A percentile compares a stretch with the other conserved stretches of the same genome.
Conservation (phyloP, 176 grass and related monocot species). For the Triticum timopheevii region DNA sequence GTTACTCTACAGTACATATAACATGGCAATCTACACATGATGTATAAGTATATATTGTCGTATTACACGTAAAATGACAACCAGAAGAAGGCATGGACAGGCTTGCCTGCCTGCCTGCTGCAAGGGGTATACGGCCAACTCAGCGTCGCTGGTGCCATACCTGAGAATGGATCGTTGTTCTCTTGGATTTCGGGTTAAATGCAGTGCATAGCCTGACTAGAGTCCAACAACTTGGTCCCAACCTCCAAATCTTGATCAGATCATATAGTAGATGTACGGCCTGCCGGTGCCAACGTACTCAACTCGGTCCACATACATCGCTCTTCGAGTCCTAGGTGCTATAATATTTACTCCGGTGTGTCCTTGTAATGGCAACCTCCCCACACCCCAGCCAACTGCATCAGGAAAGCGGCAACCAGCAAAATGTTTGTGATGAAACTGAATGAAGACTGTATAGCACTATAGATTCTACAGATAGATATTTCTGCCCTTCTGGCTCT, state of each 20-base stretch:
- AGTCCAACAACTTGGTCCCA: constrained; percentile 21
- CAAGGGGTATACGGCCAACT: constrained; percentile 9
- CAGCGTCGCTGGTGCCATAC: constrained; percentile 35
- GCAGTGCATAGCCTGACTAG: constrained; percentile 32
- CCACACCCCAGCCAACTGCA: not conserved
- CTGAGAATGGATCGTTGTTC: constrained; percentile 26
- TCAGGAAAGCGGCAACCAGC: not conserved
- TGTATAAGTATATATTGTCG: not conserved
- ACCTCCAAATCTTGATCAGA: constrained; percentile 27
- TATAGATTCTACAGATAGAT: not conserved
- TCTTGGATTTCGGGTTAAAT: constrained; percentile 20
- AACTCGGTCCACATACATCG: not conserved
- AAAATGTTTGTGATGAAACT: constrained; percentile 6
- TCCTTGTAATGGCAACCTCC: not conserved
- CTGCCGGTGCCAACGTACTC: not conserved
- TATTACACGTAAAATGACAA: not conserved
- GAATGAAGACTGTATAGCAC: not conserved
- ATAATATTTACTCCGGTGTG: not conserved
- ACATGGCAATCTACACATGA: not conserved
- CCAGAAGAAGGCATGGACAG: constrained; percentile 13
- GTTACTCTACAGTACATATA: constrained; percentile 3
- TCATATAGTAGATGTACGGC: not conserved
- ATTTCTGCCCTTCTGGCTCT: constrained; percentile 16
- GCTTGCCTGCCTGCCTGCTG: not conserved
- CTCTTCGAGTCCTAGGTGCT: not conserved